Evolutionary conservation across 352 stramenopile species (phyloP).

Genomic region (Phytopythium montanum): DNA sequence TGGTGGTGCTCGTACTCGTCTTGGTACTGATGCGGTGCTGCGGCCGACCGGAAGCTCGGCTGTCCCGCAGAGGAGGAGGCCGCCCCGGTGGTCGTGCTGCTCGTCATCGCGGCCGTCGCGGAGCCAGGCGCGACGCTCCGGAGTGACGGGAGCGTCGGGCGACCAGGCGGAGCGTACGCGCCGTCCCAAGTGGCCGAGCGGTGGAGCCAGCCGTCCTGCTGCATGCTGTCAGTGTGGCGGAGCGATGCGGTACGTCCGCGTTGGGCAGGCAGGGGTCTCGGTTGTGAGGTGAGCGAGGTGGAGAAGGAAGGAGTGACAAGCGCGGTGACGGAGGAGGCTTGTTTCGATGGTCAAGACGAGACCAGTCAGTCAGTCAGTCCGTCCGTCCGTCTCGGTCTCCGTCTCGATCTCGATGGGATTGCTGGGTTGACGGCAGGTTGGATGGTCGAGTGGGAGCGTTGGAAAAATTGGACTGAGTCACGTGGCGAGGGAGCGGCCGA

Average conservation of each 20-base stretch:
- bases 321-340: no score
- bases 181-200: neutral
- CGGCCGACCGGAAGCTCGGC: neutral
- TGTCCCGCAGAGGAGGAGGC: neutral
- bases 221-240: neutral
- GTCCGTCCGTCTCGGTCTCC: neutral
- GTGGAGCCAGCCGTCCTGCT: conserved; percentile 5
- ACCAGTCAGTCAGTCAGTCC: neutral
- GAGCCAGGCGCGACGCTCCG: neutral
- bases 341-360: conserved; percentile 3
- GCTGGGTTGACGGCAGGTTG: neutral
- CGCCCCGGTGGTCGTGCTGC: conserved; percentile 5
- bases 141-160: neutral
- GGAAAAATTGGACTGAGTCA: conserved; percentile 7
- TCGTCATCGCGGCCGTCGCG: neutral
- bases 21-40: neutral
- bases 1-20: neutral
- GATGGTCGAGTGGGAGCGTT: conserved; percentile 9
- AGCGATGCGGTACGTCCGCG: neutral
- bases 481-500: neutral
- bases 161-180: neutral
- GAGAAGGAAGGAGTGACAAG: neutral
- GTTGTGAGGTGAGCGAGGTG: neutral
- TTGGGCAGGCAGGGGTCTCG: neutral
- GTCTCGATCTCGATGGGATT: conserved; percentile 3